Conservation (phyloP, 2,329 filamentous ascomycete species). For the Apiospora phragmitis region DNA sequence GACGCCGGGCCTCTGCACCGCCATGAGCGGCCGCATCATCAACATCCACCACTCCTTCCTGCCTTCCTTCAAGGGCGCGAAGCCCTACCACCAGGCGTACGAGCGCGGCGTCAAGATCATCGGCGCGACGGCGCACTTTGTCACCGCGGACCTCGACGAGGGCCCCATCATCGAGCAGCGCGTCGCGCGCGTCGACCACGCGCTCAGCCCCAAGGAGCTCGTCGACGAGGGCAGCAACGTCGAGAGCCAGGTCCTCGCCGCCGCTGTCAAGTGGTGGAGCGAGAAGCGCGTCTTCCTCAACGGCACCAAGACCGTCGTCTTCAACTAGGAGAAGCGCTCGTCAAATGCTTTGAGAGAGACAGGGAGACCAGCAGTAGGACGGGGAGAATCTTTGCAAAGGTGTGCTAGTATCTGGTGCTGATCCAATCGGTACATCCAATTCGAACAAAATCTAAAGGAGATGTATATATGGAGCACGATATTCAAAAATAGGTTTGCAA, state of each 20-base stretch:
- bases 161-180: conserved; percentile 88
- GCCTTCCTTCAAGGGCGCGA: conserved; percentile 84
- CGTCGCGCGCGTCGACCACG: conserved; percentile 74
- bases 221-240: conserved; percentile 81
- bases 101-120: conserved; percentile 88
- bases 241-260: conserved; percentile 79
- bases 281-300: conserved; percentile 79
- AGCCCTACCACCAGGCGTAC: conserved; percentile 86
- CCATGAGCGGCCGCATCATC: conserved; percentile 85
- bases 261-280: conserved; percentile 81
- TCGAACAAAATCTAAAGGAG: background rate
- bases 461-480: background rate
- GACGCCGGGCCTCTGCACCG: conserved; percentile 70
- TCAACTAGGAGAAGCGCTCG: conserved; percentile 42
- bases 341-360: too few species aligned
- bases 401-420: background rate
- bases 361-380: background rate
- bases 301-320: conserved; percentile 78
- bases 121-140: conserved; percentile 82
- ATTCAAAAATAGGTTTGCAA: background rate
- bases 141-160: conserved; percentile 82
- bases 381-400: background rate
- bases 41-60: conserved; percentile 90
- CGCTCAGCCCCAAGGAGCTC: conserved; percentile 72
- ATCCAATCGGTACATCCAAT: background rate